Percentiles rank a stretch among this genome's conserved stretches.
phyloP scores from a whole-genome alignment of 2,329 filamentous ascomycete species.

The Xylariomycetidae sp. region DNA sequence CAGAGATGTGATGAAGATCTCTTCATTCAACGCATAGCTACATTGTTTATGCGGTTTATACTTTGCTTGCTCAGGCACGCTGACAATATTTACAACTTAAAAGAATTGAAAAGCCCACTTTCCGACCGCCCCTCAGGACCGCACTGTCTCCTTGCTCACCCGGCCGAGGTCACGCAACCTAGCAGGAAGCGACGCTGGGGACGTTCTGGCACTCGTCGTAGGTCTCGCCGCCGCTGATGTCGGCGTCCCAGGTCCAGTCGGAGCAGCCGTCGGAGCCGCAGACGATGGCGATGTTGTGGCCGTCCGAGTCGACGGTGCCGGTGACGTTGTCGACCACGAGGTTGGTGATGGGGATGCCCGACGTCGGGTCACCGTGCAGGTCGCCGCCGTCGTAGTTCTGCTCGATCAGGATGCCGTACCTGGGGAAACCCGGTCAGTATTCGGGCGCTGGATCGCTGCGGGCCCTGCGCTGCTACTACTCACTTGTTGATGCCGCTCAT shows the following conservation, averaged over 20 bases:
- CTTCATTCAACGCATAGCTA: too few species aligned
- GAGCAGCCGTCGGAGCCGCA: conserved; percentile 30
- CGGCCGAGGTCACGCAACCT: too few species aligned
- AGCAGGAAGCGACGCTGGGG: conserved; percentile 9
- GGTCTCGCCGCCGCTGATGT: conserved; percentile 30
- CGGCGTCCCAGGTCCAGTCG: conserved; percentile 30
- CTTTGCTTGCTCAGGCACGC: too few species aligned
- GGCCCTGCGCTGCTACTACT: too few species aligned
- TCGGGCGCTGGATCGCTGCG: too few species aligned
- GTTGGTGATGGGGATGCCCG: conserved; percentile 39
- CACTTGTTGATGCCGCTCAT: conserved; percentile 43
- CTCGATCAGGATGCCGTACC: conserved; percentile 52
- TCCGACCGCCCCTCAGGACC: too few species aligned
- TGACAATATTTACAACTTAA: too few species aligned
- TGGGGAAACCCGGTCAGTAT: too few species aligned
- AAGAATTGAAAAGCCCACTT: too few species aligned
- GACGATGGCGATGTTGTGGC: conserved; percentile 28
- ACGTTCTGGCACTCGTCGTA: conserved; percentile 56
- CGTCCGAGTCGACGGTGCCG: conserved; percentile 26
- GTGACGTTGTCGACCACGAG: conserved; percentile 34
- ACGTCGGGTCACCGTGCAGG: conserved; percentile 35
- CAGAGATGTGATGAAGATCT: too few species aligned
- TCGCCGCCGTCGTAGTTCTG: conserved; percentile 48
- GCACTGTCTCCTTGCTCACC: too few species aligned
- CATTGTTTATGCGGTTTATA: too few species aligned